These are phyloP conservation scores for Hondaea fermentalgiana DNA, from an alignment of 108 stramenopile genomes.

Conservation along the genomic window DNA sequence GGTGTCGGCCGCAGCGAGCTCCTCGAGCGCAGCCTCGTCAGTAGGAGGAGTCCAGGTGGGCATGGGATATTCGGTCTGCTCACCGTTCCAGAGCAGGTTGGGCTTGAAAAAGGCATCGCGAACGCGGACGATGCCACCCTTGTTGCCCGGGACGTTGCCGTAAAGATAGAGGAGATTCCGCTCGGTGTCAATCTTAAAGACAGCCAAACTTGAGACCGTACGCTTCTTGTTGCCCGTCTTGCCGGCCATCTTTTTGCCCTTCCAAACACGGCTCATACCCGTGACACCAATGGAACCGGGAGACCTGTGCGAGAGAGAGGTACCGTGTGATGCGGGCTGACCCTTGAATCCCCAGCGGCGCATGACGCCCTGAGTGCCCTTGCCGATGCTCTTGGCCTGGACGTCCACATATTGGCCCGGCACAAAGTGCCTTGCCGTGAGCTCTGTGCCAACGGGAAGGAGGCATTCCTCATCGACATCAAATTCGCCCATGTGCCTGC, in stretches of 20 bases:
- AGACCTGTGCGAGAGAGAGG: constrained; percentile 75
- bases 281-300: constrained; percentile 71
- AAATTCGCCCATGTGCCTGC: constrained; percentile 37
- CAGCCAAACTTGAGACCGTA: constrained; percentile 74
- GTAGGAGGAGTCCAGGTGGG: not conserved
- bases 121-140: constrained; percentile 79
- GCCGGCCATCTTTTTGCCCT: constrained; percentile 98
- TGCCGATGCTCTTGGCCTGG: constrained; percentile 78
- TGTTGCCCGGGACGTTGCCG: constrained; percentile 84
- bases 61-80: not conserved
- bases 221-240: constrained; percentile 76
- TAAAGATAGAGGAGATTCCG: constrained; percentile 77
- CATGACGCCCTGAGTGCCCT: constrained; percentile 96
- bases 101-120: constrained; percentile 62
- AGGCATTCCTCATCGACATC: constrained; percentile 52
- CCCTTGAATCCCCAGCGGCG: constrained; percentile 87
- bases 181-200: constrained; percentile 83
- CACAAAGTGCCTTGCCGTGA: constrained; percentile 88
- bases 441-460: constrained; percentile 63
- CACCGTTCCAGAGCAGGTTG: not conserved
- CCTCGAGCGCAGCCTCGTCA: not conserved
- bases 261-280: constrained; percentile 89
- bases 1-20: not conserved
- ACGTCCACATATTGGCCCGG: constrained; percentile 95
- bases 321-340: constrained; percentile 88